These are phyloP conservation scores for Tricholoma matsutake DNA, from an alignment of 768 basidiomycete species.

Conservation along the genomic window DNA sequence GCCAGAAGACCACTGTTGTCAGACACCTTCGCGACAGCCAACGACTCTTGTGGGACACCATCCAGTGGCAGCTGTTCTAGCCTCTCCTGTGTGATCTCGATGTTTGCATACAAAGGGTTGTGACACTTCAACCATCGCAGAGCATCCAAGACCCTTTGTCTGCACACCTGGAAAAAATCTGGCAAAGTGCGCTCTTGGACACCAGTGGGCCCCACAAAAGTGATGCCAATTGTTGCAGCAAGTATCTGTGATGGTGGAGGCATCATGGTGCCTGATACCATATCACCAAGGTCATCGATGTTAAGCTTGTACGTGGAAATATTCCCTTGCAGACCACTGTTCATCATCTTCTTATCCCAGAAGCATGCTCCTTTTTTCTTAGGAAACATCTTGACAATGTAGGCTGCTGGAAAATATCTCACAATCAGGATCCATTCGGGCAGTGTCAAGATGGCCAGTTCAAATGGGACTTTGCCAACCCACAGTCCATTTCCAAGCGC, in stretches of 20 bases:
- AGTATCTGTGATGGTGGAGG: too few species aligned
- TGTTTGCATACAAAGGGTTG: neutral
- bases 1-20: too few species aligned
- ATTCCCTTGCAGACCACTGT: conserved; percentile 14
- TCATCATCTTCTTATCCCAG: neutral
- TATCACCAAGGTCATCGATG: too few species aligned
- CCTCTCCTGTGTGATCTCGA: conserved; percentile 13
- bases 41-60: neutral
- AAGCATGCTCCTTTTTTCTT: neutral
- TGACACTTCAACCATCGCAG: neutral
- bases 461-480: neutral
- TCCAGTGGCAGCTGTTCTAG: neutral
- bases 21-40: neutral
- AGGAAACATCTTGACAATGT: neutral
- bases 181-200: neutral
- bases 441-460: neutral
- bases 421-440: neutral
- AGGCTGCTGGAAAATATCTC: neutral
- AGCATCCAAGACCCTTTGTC: neutral
- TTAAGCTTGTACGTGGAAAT: conserved; percentile 5
- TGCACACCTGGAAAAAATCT: neutral
- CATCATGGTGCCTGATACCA: too few species aligned
- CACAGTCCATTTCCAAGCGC: neutral
- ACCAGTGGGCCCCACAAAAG: neutral
- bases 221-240: too few species aligned